Evolutionary conservation across 192 early-diverging fungal genomes (phyloP).

Genomic region (Funneliformis geosporum): DNA sequence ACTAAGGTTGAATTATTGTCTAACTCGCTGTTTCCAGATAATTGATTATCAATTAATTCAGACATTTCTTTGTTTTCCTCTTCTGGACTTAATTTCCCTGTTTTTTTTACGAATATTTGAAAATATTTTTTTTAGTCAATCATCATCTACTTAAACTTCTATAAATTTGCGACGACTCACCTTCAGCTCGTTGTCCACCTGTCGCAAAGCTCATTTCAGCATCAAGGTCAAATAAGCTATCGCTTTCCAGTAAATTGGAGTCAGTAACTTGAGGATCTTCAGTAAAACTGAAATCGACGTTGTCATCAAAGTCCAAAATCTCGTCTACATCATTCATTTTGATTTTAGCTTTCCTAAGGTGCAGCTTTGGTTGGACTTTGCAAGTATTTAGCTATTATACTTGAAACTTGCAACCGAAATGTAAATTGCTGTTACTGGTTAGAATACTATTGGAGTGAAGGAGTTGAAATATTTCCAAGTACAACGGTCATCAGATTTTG

Average conservation of each 20-base stretch:
- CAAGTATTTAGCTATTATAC: background rate
- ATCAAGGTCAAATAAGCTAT: background rate
- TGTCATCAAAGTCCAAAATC: conserved; percentile 17
- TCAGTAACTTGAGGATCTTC: background rate
- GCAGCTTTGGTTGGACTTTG: background rate
- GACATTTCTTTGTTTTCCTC: background rate
- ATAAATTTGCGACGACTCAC: background rate
- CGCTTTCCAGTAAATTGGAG: background rate
- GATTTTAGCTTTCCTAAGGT: background rate
- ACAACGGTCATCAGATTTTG: background rate
- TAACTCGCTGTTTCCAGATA: background rate
- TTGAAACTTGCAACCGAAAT: background rate
- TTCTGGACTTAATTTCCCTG: background rate
- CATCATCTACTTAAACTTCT: background rate
- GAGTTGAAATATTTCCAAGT: background rate
- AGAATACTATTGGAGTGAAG: background rate
- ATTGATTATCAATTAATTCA: background rate
- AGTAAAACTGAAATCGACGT: background rate
- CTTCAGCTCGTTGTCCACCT: background rate
- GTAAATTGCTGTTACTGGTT: background rate
- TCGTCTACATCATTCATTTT: conserved; percentile 16
- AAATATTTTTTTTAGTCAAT: background rate
- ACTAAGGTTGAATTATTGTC: background rate
- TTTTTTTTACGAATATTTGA: background rate
- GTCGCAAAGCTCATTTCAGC: background rate